A percentile compares a stretch with the other conserved stretches of the same genome.
These are phyloP conservation scores for Fonsecaea erecta DNA, from an alignment of 2,329 filamentous ascomycete genomes.

Conservation along the genomic window DNA sequence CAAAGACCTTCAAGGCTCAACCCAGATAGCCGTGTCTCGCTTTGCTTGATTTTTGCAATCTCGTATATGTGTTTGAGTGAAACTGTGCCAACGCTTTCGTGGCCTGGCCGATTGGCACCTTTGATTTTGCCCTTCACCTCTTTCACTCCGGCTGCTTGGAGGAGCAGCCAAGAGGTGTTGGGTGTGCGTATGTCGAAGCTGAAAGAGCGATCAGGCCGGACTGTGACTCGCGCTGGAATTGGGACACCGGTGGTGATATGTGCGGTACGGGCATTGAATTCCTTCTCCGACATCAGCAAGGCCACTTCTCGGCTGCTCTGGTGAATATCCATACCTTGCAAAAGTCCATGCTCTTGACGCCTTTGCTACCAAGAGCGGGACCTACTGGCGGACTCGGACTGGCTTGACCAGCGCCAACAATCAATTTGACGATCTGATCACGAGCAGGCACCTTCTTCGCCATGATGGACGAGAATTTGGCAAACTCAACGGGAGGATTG, in stretches of 20 bases:
- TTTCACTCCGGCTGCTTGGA: conserved; percentile 78
- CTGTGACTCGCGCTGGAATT: conserved; percentile 85
- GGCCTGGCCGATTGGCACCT: conserved; percentile 74
- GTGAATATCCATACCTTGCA: conserved; percentile 74
- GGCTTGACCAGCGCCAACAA: conserved; percentile 94
- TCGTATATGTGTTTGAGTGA: conserved; percentile 96
- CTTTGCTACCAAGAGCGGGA: conserved; percentile 93
- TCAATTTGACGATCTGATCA: conserved; percentile 90
- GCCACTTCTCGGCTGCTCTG: background rate
- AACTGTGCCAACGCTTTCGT: conserved; percentile 80
- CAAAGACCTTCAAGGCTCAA: conserved; percentile 72
- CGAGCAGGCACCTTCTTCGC: conserved; percentile 56
- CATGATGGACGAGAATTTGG: conserved; percentile 46
- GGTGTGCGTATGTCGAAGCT: conserved; percentile 92
- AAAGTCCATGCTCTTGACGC: conserved; percentile 99
- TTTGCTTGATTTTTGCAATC: conserved; percentile 94
- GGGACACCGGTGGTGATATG: conserved; percentile 83
- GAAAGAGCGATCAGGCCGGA: conserved; percentile 91
- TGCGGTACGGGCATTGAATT: conserved; percentile 93
- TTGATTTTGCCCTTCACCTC: conserved; percentile 72
- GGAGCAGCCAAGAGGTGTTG: conserved; percentile 86
- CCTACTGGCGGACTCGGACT: conserved; percentile 94
- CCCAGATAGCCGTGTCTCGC: conserved; percentile 74
- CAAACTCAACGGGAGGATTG: background rate
- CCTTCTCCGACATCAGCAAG: conserved; percentile 58